Base-by-base conservation (phyloP, 1,284 basidiomycete genomes). In the Malassezia arunalokei region DNA sequence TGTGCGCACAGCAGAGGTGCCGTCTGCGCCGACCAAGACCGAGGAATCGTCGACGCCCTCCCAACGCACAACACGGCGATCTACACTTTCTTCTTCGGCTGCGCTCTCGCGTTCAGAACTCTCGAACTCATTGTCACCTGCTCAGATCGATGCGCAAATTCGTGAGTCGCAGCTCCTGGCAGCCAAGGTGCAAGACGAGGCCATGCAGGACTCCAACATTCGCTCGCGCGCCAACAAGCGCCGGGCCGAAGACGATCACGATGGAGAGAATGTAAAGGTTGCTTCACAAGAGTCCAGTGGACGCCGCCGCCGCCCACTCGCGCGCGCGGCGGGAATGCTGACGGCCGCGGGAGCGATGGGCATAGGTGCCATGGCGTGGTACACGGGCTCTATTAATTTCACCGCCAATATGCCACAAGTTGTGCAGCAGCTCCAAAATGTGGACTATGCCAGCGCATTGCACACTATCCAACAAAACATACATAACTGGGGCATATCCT, bases 101-200 rank as follows among this genome's bases (percentile, higher is more conserved):
- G 50, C 39, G 28, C 12, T 11, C 41, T 11, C 20, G 5, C 11
- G 8, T 9, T 57, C 32, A 49, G 59, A 14, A 44, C 58, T 35
- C 51, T 56, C 8, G 47, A 47, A 38, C 11, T 54, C 57, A 3
- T 51, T 71, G 32, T 59, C 62, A 28, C 56, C 59, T 32, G 61
- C 60, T 24, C 64, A 71, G 53, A 63, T 69, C 38, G 66, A 68
- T 29, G 65, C 54, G 30, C 66, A 72, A 56, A 65, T 71, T 45
- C 55, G 60, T 17, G 60, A 63, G 45, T 58, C 64, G 28, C 61
- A 67, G 47, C 58, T 57, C 5, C 62, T 71, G n/a, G 69, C 66
- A 5, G 60, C 59, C 14, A 63, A 62, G 15, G 62, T 68, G 40
- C 58, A 58, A 38, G 54, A 51, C 20, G 52, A 55, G 17, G 17